Base-by-base conservation (phyloP, 495 filamentous ascomycete species). In the Penicillium coffeae region DNA sequence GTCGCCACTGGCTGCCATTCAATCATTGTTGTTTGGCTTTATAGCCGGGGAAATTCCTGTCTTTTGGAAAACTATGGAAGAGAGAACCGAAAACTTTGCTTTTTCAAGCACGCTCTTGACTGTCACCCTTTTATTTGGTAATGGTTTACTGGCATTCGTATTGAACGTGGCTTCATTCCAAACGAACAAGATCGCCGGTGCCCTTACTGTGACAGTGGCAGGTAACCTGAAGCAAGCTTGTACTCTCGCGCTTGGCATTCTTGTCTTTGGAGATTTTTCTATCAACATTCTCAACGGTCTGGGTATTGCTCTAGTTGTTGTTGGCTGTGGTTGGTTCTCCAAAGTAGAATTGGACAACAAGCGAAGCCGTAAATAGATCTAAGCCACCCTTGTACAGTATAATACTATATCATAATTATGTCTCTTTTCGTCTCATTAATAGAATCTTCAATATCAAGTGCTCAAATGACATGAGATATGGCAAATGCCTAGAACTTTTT, bases 291-390 rank as follows among this genome's bases (percentile, higher is more conserved):
- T 51, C 7, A 56, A 56, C 21, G 53, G 53, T 3, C 21, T 50
- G 14, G 53, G 53, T n/a, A 56, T 56, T 16, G 21, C 44, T n/a
- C 25, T 56, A 8, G 47, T 50, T 3, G 19, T 56, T 20, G 53
- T 44, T 14, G 53, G 53, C 3, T 56, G 53, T 36, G 53, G 47
- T 16, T 51, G 38, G 32, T 56, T 51, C 40, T 51, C 47, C 39
- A 56, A 56, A 21, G 44, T 40, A 15, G 53, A 56, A 43, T 30
- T 56, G 19, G 53, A 56, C 47, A 51, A 48, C 3, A 56, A 56
- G 44, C 39, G 39, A 10, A 21, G 18, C 3, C 21, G 15, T 20
- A 40, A 40, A 40, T 40, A 40, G 21, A 16, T 16, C 2, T 16
- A 20, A 2, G 4, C 8, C 9, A 20, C 9, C 12, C 21, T 20